phyloP scores from a whole-genome alignment of 2,329 filamentous ascomycete genomes.

The Huntiella bhutanensis region DNA sequence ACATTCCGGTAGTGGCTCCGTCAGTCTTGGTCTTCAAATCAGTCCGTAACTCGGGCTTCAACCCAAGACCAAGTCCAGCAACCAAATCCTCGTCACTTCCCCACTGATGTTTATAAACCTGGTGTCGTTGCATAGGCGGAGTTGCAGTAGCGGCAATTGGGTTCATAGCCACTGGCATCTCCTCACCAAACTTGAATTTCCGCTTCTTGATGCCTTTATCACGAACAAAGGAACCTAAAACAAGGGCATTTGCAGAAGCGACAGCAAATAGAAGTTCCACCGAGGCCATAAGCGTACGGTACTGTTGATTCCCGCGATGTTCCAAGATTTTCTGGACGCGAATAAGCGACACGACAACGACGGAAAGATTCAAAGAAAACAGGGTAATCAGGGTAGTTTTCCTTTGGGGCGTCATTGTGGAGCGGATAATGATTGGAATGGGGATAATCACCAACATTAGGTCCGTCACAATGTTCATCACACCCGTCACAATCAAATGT shows the following conservation, averaged over 20 bases:
- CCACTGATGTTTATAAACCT: constrained; percentile 36
- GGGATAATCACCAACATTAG: constrained; percentile 74
- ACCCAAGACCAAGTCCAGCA: constrained; percentile 54
- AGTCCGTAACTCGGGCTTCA: constrained; percentile 31
- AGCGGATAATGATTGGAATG: constrained; percentile 68
- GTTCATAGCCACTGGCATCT: not conserved
- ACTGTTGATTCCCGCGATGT: constrained; percentile 57
- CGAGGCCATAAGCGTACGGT: constrained; percentile 73
- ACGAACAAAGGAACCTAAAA: constrained; percentile 80
- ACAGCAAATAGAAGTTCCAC: constrained; percentile 81
- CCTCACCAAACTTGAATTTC: constrained; percentile 43
- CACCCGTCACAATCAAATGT: constrained; percentile 79
- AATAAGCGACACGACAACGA: constrained; percentile 63
- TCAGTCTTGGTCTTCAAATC: constrained; percentile 10
- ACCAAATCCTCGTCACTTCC: constrained; percentile 87
- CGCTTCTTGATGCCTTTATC: constrained; percentile 80
- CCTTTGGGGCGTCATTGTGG: constrained; percentile 54
- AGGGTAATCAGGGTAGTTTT: constrained; percentile 64
- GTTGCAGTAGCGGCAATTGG: constrained; percentile 18
- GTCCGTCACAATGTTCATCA: constrained; percentile 75
- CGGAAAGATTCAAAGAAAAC: constrained; percentile 66
- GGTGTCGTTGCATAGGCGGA: constrained; percentile 28
- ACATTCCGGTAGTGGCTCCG: too few species aligned
- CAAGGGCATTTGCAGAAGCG: constrained; percentile 68
- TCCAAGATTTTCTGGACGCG: constrained; percentile 63